A percentile compares a stretch with the other conserved stretches of the same genome.
Evolutionary conservation across 768 basidiomycete genomes (phyloP).

Genomic region (Collybia sp.): DNA sequence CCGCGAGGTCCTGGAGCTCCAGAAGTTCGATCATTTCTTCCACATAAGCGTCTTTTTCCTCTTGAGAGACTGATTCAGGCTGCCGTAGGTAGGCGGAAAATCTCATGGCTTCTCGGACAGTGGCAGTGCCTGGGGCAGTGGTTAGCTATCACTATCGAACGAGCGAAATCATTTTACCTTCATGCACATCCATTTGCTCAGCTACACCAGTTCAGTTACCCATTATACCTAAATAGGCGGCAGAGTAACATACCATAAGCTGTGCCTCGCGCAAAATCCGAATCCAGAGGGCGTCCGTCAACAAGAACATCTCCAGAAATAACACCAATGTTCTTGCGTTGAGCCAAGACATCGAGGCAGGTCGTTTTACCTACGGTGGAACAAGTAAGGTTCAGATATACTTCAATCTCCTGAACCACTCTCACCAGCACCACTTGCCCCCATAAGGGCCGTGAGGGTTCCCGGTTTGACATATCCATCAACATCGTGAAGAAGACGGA

Average conservation of each 20-base stretch:
- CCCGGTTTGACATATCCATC: slow-evolving; percentile 83
- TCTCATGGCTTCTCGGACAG: slow-evolving; percentile 80
- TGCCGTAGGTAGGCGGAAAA: slow-evolving; percentile 86
- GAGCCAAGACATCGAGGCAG: slow-evolving; percentile 69
- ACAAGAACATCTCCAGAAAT: slow-evolving; percentile 61
- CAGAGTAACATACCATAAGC: slow-evolving; percentile 57
- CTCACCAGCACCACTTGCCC: slow-evolving; percentile 71
- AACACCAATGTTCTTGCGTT: slow-evolving; percentile 68
- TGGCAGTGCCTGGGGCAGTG: slow-evolving; percentile 44
- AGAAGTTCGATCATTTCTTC: slow-evolving; percentile 82
- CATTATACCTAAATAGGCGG: slow-evolving; percentile 16
- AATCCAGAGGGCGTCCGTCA: slow-evolving; percentile 55
- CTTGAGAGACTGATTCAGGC: slow-evolving; percentile 55
- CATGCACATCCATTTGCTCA: slow-evolving; percentile 86
- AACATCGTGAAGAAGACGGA: slow-evolving; percentile 67
- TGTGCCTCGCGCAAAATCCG: slow-evolving; percentile 57
- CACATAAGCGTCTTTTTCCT: slow-evolving; percentile 76
- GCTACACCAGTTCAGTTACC: slow-evolving; percentile 30
- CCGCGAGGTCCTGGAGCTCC: slow-evolving; percentile 79
- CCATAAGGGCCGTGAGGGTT: slow-evolving; percentile 87
- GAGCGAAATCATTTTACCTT: slow-evolving; percentile 28
- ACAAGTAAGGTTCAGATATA: not conserved
- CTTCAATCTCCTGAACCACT: slow-evolving; percentile 6
- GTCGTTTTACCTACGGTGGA: slow-evolving; percentile 59
- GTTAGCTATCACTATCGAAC: not conserved